These are phyloP conservation scores for Fusarium sp. DNA, from an alignment of 2,329 filamentous ascomycete genomes.

Conservation along the genomic window DNA sequence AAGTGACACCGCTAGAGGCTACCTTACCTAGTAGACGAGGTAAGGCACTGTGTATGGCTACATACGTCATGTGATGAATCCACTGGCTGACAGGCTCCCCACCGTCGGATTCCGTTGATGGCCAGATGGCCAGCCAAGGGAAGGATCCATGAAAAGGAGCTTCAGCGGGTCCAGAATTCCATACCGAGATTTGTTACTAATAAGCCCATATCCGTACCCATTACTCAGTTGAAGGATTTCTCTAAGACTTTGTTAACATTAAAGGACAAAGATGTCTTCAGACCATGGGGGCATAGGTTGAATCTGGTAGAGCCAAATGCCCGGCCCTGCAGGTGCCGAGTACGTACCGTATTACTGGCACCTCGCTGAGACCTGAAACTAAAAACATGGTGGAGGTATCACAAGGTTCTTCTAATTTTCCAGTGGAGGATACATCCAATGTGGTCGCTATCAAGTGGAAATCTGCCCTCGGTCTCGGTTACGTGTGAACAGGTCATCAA, in stretches of 20 bases:
- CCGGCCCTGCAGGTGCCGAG: not conserved
- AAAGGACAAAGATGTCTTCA: not conserved
- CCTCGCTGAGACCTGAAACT: slow-evolving; percentile 16
- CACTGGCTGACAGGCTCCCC: slow-evolving; percentile 34
- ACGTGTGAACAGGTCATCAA: not conserved
- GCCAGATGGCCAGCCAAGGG: not conserved
- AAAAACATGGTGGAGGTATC: slow-evolving; percentile 11
- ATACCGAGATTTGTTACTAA: not conserved
- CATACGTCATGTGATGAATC: slow-evolving; percentile 45
- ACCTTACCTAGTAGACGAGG: not conserved
- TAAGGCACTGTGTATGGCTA: slow-evolving; percentile 12
- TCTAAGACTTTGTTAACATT: too few species aligned
- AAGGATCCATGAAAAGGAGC: slow-evolving; percentile 2
- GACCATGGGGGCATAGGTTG: not conserved
- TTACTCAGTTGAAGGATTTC: not conserved
- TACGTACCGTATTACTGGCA: not conserved
- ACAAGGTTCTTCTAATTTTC: slow-evolving; percentile 8
- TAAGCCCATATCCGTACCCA: not conserved
- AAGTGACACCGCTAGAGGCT: slow-evolving; percentile 40
- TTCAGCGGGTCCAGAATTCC: slow-evolving; percentile 12
- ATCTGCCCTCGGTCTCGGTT: slow-evolving; percentile 19
- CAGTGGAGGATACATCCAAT: slow-evolving; percentile 7
- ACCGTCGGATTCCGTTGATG: slow-evolving; percentile 7
- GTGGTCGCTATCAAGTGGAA: slow-evolving; percentile 13
- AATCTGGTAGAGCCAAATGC: not conserved